These are phyloP conservation scores for Colletotrichum shisoi DNA, from an alignment of 2,329 filamentous ascomycete genomes.

Conservation along the genomic window DNA sequence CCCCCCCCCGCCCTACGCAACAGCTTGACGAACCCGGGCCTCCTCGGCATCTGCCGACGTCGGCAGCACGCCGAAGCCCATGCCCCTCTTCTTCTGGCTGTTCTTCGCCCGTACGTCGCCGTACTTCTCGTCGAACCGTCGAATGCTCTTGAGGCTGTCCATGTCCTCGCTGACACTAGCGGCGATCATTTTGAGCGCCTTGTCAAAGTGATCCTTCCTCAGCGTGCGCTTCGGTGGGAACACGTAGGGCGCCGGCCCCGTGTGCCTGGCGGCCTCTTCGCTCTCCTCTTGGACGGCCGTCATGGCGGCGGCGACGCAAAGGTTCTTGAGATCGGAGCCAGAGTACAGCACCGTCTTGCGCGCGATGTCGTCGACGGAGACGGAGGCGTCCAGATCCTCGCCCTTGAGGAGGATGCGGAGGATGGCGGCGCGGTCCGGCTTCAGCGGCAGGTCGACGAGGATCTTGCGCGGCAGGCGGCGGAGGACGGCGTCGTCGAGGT, in stretches of 20 bases:
- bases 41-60: slow-evolving; percentile 54
- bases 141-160: slow-evolving; percentile 82
- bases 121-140: slow-evolving; percentile 95
- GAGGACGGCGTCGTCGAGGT: slow-evolving; percentile 87
- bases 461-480: slow-evolving; percentile 77
- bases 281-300: slow-evolving; percentile 80
- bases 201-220: slow-evolving; percentile 77
- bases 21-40: slow-evolving; percentile 53
- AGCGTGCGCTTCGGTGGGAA: slow-evolving; percentile 77
- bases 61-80: slow-evolving; percentile 66
- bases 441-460: slow-evolving; percentile 75
- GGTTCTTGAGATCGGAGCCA: slow-evolving; percentile 83
- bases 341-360: slow-evolving; percentile 78
- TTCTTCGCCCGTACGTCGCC: slow-evolving; percentile 71
- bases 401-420: slow-evolving; percentile 74
- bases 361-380: slow-evolving; percentile 70
- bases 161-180: slow-evolving; percentile 95
- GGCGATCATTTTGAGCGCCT: slow-evolving; percentile 85
- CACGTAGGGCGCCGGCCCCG: slow-evolving; percentile 56
- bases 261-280: slow-evolving; percentile 49
- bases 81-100: slow-evolving; percentile 62
- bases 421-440: slow-evolving; percentile 72
- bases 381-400: slow-evolving; percentile 67
- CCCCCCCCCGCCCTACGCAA: slow-evolving; percentile 8
- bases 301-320: slow-evolving; percentile 81